Conservation (phyloP, 1,139 yeast genomes). For the Scheffersomyces parashehatae region DNA sequence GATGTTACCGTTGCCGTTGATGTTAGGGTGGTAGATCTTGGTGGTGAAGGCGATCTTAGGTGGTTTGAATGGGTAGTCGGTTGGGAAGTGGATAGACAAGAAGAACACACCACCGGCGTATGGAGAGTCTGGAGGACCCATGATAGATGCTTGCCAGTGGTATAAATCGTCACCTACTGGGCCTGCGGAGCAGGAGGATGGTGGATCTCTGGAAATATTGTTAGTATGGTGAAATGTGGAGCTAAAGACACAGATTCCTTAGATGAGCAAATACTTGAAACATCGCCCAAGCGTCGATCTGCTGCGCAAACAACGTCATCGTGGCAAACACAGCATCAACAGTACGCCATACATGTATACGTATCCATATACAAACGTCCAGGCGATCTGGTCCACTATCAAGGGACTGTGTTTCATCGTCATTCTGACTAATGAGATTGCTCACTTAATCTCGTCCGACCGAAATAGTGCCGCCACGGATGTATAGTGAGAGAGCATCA, state of each 20-base stretch:
- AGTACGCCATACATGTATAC: too few species aligned
- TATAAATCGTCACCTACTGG: slow-evolving; percentile 96
- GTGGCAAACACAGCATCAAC: neutral
- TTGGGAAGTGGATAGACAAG: slow-evolving; percentile 89
- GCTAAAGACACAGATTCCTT: neutral
- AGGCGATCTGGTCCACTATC: neutral
- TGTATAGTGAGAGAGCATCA: too few species aligned
- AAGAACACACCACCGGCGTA: slow-evolving; percentile 93
- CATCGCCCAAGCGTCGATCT: neutral
- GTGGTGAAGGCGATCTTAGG: slow-evolving; percentile 92
- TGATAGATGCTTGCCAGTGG: slow-evolving; percentile 97
- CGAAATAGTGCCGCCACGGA: too few species aligned
- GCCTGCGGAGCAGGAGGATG: slow-evolving; percentile 98
- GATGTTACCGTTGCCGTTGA: slow-evolving; percentile 84
- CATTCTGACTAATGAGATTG: too few species aligned
- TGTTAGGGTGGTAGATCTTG: slow-evolving; percentile 88
- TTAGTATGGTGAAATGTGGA: slow-evolving; percentile 24
- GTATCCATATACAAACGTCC: too few species aligned
- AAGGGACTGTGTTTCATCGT: too few species aligned
- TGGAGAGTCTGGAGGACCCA: slow-evolving; percentile 95
- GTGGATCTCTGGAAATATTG: slow-evolving; percentile 76
- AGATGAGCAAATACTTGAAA: too few species aligned
- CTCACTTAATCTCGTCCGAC: too few species aligned
- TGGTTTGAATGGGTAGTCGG: slow-evolving; percentile 93
- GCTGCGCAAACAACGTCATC: neutral